phyloP scores from a whole-genome alignment of 2,329 filamentous ascomycete genomes.

The Didymella arachidicola region DNA sequence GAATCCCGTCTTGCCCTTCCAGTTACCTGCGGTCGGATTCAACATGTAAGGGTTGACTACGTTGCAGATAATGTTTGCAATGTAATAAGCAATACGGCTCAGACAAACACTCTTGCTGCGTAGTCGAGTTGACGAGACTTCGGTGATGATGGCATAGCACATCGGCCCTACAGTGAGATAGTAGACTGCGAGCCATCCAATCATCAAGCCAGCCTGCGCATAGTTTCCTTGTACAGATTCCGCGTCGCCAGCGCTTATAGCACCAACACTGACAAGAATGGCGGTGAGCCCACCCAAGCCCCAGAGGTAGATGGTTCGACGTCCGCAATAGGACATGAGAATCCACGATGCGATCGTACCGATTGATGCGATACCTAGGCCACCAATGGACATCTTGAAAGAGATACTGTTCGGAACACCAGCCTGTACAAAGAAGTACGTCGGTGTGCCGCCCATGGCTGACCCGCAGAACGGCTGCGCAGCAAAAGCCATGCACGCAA shows the following conservation, averaged over 20 bases:
- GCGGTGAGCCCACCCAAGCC: not conserved
- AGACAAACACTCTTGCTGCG: not conserved
- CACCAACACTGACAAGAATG: not conserved
- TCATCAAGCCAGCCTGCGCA: not conserved
- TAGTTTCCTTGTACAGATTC: not conserved
- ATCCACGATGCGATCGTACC: not conserved
- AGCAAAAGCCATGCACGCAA: too few relatives aligned
- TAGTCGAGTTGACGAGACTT: not conserved
- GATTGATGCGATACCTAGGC: not conserved
- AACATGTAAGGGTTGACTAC: not conserved
- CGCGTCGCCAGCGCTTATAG: not conserved
- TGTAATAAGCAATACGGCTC: not conserved
- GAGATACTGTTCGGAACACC: not conserved
- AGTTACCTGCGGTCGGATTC: not conserved
- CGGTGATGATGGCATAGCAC: not conserved
- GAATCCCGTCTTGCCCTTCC: not conserved
- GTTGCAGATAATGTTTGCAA: not conserved
- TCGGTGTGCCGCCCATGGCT: too few relatives aligned
- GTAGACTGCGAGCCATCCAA: not conserved
- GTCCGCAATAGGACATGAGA: not conserved
- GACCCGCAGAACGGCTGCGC: too few relatives aligned
- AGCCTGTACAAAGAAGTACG: too few relatives aligned
- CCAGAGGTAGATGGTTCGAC: not conserved
- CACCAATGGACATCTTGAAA: not conserved
- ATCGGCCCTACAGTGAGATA: not conserved